Evolutionary conservation across 1,139 yeast species (phyloP).

Genomic region (Blastobotrys apis): DNA sequence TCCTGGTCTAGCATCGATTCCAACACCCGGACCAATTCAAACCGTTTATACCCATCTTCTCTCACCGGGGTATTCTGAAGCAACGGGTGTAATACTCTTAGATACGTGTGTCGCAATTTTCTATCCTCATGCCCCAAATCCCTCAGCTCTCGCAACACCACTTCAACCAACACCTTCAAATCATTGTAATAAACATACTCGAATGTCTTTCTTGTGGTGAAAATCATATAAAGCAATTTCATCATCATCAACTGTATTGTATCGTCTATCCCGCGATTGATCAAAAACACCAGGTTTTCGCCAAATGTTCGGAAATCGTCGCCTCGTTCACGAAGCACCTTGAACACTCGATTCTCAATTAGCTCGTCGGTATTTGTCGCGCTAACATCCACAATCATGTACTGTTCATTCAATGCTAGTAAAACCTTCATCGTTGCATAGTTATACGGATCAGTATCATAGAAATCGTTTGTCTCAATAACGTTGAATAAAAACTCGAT

Average conservation of each 20-base stretch:
- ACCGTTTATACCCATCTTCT: conserved; percentile 53
- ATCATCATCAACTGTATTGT: conserved; percentile 73
- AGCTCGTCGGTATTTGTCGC: conserved; percentile 9
- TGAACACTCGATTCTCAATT: conserved; percentile 33
- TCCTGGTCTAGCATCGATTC: conserved; percentile 39
- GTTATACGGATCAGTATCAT: conserved; percentile 57
- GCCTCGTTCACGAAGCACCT: conserved; percentile 23
- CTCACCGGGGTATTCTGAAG: conserved; percentile 61
- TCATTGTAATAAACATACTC: conserved; percentile 80
- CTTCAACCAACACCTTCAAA: conserved; percentile 78
- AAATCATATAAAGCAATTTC: conserved; percentile 68
- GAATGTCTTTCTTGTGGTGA: conserved; percentile 61
- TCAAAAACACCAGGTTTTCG: conserved; percentile 54
- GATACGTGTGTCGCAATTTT: conserved; percentile 64
- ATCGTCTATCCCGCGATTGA: conserved; percentile 73
- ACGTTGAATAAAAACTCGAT: conserved; percentile 51
- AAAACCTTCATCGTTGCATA: conserved; percentile 71
- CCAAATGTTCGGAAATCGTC: conserved; percentile 46
- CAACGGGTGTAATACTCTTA: conserved; percentile 72
- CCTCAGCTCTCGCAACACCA: conserved; percentile 71
- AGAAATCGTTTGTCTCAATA: conserved; percentile 48
- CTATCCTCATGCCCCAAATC: conserved; percentile 61
- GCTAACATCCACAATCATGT: conserved; percentile 54
- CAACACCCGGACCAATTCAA: conserved; percentile 51
- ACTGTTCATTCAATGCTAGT: conserved; percentile 78